Evolutionary conservation across 1,284 basidiomycete species (phyloP), one percentile per base, ranked within the genome.

Genomic region (Mixia osmundae): DNA sequence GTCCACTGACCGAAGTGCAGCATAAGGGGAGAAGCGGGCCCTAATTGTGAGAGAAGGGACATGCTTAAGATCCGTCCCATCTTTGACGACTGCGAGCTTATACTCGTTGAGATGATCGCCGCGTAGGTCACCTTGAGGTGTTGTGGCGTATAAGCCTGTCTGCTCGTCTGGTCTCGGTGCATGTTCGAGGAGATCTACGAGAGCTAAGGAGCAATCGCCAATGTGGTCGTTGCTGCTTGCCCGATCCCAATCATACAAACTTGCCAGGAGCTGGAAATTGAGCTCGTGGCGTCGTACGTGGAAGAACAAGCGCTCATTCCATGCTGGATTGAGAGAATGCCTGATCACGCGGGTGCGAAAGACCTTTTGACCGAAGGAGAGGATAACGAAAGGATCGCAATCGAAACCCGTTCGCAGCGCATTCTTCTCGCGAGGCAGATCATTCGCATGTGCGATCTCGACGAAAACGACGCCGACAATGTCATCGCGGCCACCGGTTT

Each of bases 301-400:
- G 64, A 95, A 94, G 15, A 94, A 65, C 2, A 97, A 64, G 56
- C 89, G 89, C 58, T 95, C 85, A 47, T 95, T 77, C 82, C 87
- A 97, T 0, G 67, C 64, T 0, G 89, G 89, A 53, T 80, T 83
- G 42, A 83, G 68, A 2, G 55, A 57, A 43, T 57, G 56, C 1
- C 57, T 51, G 5, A 53, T 52, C 19, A 60, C 57, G 7, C 40
- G 72, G 0, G 85, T 94, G 3, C 87, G 68, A 60, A 94, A 95
- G 8, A 95, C 79, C 57, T 94, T 94, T 59, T 89, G 87, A 25
- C 85, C 79, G 47, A 97, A 95, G 2, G 80, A 85, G 45, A 87
- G 69, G 45, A 97, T 83, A 11, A 83, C 77, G 50, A 94, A 95
- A 0, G 85, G 85, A 50, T 97, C 85, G 85, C 95, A 95, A 53